Evolutionary conservation across 2,329 filamentous ascomycete genomes (phyloP), one percentile per base, ranked within the genome.

Genomic region (Aspergillus amoenus): DNA sequence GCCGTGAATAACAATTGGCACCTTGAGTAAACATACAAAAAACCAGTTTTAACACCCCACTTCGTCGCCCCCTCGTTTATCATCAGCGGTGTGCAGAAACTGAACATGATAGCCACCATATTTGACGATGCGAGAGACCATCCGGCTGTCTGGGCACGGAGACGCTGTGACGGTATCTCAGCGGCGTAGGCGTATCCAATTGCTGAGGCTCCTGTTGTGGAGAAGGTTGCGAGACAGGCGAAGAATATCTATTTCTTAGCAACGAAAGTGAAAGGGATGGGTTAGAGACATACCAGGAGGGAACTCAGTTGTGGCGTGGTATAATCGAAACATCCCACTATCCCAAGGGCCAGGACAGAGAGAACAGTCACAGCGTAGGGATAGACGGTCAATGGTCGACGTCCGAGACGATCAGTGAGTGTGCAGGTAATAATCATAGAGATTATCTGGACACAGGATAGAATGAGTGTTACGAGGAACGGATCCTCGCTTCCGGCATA

Each of bases 41-140:
- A 79, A 0, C 76, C 77, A 0, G 77, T 79, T 59, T 76, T 78
- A 2, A 78, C 73, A 5, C 77, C 76, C 76, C 77, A 79, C n/a
- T 72, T 59, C 0, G 66, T 60, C 6, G 59, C 53, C 1, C 58
- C 57, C 0, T 70, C 73, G 42, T 78, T 77, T 52, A 79, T 78
- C 77, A 79, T 79, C 8, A 77, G 49, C 1, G 77, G 77, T 0
- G 76, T 79, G 54, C 70, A 75, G 64, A 79, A 79, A 52, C 72
- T 78, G 52, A 79, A 78, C 72, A 79, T 76, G 58, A 77, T 76
- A 11, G 68, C 73, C 11, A 79, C 63, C 27, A 72, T 48, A 48
- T 78, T 78, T 1, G 76, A 77, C 4, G 65, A 64, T 0, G 76
- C 76, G 0, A 79, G 68, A 11, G 72, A 68, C 70, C 70, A 77